Conservation (phyloP, 768 basidiomycete genomes). For the Podaxis sp. region DNA sequence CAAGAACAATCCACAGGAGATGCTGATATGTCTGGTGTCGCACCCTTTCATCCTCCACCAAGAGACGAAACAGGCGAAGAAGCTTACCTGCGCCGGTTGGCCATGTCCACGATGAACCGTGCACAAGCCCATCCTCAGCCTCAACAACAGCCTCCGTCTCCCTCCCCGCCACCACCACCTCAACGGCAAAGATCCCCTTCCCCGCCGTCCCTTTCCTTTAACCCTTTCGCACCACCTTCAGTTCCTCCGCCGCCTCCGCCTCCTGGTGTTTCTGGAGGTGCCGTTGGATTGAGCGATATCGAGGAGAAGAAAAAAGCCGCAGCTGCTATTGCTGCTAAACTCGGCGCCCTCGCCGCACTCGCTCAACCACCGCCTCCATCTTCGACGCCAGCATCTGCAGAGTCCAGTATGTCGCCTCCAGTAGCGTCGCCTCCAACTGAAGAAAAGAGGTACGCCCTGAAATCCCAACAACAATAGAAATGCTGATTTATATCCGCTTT, state of each 20-base stretch:
- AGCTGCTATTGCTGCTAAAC: constrained; percentile 77
- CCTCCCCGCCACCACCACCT: constrained; percentile 22
- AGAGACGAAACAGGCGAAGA: constrained; percentile 60
- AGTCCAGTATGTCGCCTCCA: constrained; percentile 19
- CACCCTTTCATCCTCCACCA: constrained; percentile 6
- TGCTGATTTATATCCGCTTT: background rate
- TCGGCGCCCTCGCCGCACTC: constrained; percentile 53
- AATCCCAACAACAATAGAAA: background rate
- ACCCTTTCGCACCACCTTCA: constrained; percentile 67
- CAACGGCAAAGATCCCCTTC: constrained; percentile 36
- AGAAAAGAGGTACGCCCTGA: constrained; percentile 14
- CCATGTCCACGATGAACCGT: constrained; percentile 47
- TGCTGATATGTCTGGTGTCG: background rate
- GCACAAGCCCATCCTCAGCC: constrained; percentile 29
- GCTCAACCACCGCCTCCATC: constrained; percentile 28
- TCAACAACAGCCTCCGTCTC: constrained; percentile 15
- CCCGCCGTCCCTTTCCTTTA: constrained; percentile 60
- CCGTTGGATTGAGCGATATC: constrained; percentile 31
- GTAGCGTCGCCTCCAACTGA: constrained; percentile 23
- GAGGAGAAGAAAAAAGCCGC: constrained; percentile 76
- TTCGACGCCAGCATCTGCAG: constrained; percentile 29
- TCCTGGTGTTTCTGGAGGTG: constrained; percentile 21
- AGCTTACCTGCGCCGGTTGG: constrained; percentile 61
- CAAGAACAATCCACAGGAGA: constrained; percentile 17
- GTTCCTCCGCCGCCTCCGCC: constrained; percentile 52